phyloP scores from a whole-genome alignment of 768 basidiomycete genomes.

The Psilocybe tampanensis region DNA sequence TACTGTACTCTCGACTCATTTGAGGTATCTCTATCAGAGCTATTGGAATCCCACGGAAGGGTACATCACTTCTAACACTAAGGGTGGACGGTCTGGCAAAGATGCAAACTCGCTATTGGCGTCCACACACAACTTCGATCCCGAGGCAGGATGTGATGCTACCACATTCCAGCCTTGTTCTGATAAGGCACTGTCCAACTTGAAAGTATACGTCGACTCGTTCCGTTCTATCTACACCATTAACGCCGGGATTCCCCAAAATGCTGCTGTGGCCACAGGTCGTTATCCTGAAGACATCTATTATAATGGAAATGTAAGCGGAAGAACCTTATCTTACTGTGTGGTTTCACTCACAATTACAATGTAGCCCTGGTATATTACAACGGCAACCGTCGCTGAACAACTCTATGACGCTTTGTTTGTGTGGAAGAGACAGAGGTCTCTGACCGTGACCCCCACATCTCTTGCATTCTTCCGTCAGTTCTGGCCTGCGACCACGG shows the following conservation, averaged over 20 bases:
- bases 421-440: constrained; percentile 60
- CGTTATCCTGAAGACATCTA: constrained; percentile 79
- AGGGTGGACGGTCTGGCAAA: constrained; percentile 71
- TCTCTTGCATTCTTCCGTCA: constrained; percentile 76
- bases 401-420: constrained; percentile 75
- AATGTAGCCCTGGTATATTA: constrained; percentile 75
- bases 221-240: constrained; percentile 72
- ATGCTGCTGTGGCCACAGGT: constrained; percentile 68
- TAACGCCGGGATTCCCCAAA: constrained; percentile 58
- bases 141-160: constrained; percentile 70
- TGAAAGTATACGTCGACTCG: constrained; percentile 71
- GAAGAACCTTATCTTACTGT: too few relatives aligned
- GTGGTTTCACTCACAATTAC: constrained; percentile 16
- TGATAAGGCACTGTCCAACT: constrained; percentile 71
- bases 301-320: constrained; percentile 65
- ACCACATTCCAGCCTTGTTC: constrained; percentile 85
- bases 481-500: constrained; percentile 48
- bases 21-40: constrained; percentile 39
- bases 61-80: constrained; percentile 78
- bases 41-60: constrained; percentile 70
- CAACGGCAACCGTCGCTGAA: constrained; percentile 71
- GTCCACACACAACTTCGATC: constrained; percentile 79
- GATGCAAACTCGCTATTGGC: constrained; percentile 75
- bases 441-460: constrained; percentile 53
- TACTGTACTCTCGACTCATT: too few relatives aligned